phyloP scores from a whole-genome alignment of 2,329 filamentous ascomycete genomes.

The Purpureocillium takamizusanense region DNA sequence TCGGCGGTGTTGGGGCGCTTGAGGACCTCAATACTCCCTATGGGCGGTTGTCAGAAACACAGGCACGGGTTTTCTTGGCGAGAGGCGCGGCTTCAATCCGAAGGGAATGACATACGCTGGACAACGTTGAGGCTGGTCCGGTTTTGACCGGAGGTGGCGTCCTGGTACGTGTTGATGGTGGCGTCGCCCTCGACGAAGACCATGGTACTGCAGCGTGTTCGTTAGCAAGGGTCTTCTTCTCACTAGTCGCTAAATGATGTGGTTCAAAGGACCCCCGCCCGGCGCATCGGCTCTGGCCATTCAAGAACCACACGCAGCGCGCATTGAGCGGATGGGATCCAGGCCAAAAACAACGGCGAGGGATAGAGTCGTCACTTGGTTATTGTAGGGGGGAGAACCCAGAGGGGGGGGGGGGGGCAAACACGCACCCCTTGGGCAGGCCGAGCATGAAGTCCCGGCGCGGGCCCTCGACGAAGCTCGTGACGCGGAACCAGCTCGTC shows the following conservation, averaged over 20 bases:
- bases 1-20: constrained; percentile 26
- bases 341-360: no score
- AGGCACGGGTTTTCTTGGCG: no score
- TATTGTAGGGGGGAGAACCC: constrained; percentile 1
- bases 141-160: constrained; percentile 62
- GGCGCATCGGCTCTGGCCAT: no score
- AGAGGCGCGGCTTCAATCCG: no score
- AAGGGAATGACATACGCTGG: constrained; percentile 60
- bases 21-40: constrained; percentile 37
- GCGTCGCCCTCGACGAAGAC: constrained; percentile 82
- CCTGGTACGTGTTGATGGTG: constrained; percentile 56
- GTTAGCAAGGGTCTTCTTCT: constrained; percentile 5
- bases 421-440: constrained; percentile 78
- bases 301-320: no score
- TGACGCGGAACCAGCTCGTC: constrained; percentile 79
- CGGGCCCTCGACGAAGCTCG: constrained; percentile 63
- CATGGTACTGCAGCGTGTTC: constrained; percentile 47
- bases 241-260: no score
- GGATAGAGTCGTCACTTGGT: no score
- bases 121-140: constrained; percentile 57
- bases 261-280: no score
- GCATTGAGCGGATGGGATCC: no score
- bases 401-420: background rate
- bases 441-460: constrained; percentile 62
- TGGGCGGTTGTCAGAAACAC: constrained; percentile 1